Base-by-base conservation (phyloP, 1,284 basidiomycete species). In the Rhodotorula glutinis region DNA sequence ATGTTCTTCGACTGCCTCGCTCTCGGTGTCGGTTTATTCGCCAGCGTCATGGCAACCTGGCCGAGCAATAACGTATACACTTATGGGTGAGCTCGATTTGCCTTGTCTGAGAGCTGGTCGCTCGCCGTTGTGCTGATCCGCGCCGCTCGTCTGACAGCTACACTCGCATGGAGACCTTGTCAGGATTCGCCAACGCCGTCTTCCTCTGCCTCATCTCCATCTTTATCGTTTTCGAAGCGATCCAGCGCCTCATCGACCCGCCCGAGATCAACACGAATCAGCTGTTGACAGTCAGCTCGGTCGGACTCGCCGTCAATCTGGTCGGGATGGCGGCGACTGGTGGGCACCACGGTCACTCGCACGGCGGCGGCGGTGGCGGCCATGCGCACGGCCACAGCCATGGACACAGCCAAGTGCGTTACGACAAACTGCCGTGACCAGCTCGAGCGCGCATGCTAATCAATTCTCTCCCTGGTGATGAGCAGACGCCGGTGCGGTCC, bases 281-380 rank as follows among this genome's bases (percentile, higher is more conserved):
- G 77, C 82, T 99, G 3, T 80, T 99, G 41, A 83, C 97, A 2
- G 90, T 99, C 56, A 94, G 91, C 73, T 85, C 87, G 2, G 80
- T 97, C 46, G 96, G 96, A 2, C 81, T 99, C 16, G 90, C 82
- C 1, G 94, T 99, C 65, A 99, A 99, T 78, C 79, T 99, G 40
- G 98, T 98, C 75, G 96, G 96, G 41, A 97, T 99, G 94, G 93
- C 94, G 79, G 96, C 96, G 1, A 99, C 96, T 83, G 96, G 96
- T 11, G 75, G 78, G 56, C 70, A 77, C 30, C 77, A 77, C 57
- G 73, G 71, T 0, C 74, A 76, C 47, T 72, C 78, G 53, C 82
- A 85, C 62, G 80, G 77, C 9, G 49, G 49, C 10, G 49, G 49
- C 27, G 66, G 66, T 7, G 62, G 66, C 14, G 60, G 61, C 14